Conservation (phyloP, 495 filamentous ascomycete species). For the Rostrohypoxylon terebratum region DNA sequence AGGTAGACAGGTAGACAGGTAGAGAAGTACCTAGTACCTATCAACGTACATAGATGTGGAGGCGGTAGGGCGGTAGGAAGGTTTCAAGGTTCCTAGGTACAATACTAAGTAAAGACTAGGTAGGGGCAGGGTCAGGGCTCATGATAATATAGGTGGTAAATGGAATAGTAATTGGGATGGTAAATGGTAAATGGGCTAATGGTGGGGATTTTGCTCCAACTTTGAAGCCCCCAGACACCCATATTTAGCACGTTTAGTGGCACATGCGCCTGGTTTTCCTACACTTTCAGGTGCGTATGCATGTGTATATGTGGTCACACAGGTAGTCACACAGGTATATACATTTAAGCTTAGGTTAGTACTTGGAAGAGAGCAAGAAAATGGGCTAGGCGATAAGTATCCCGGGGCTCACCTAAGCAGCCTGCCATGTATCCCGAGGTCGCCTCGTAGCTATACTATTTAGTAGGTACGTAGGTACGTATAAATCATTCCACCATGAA, state of each 20-base stretch:
- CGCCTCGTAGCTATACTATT: too few species aligned
- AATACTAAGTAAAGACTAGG: too few species aligned
- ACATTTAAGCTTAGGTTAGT: neutral
- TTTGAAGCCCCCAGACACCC: neutral
- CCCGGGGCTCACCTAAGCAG: neutral
- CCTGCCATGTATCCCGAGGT: too few species aligned
- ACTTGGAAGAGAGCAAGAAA: neutral
- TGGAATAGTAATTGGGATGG: neutral
- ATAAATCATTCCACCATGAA: too few species aligned
- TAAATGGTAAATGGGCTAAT: constrained; percentile 2
- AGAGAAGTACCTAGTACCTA: neutral
- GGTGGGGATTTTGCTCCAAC: constrained; percentile 22
- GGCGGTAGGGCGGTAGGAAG: neutral
- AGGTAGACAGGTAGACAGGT: too few species aligned
- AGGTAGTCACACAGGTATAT: neutral
- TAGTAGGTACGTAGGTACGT: too few species aligned
- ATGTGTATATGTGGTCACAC: neutral
- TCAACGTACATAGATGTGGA: neutral
- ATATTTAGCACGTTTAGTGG: constrained; percentile 31
- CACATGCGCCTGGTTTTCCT: constrained; percentile 11
- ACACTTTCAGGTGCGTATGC: constrained; percentile 9
- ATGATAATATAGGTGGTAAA: too few species aligned
- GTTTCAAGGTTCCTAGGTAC: neutral
- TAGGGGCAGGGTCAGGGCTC: too few species aligned
- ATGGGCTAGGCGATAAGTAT: neutral